Evolutionary conservation across 75 land plant genomes (phyloP), one percentile per base, ranked within the genome.

Genomic region (Larix kaempferi): DNA sequence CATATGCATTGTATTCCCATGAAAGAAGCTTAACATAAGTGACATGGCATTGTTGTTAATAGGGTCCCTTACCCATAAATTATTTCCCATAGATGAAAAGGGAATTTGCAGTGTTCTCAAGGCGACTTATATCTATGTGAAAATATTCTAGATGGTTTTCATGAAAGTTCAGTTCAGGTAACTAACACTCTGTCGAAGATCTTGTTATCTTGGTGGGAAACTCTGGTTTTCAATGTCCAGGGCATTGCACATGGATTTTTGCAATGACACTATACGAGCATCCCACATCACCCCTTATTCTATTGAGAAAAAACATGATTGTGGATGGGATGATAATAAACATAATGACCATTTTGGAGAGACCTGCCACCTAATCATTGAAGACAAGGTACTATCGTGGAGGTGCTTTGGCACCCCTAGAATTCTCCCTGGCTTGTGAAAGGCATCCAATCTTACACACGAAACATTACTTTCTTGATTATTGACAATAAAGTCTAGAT

Each of bases 121-220:
- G 1, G 75, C 93, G 0, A 79, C 61, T 3, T 91, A 93, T 77
- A 93, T 93, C 72, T 66, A 76, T 12, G 95, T 89, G 21, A 88
- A 91, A 41, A 93, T 91, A 8, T 91, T 93, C 88, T 93, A 93
- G 80, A 75, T 80, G 80, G 86, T 64, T 57, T 73, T 35, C 95
- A 93, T 75, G 83, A 82, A n/a, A n/a, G n/a, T 2, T 79, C 71
- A 29, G 74, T 77, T 5, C 33, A 59, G 6, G 39, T 57, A 3
- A 23, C 54, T 6, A 60, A 56, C n/a, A n/a, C n/a, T n/a, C n/a
- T n/a, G n/a, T n/a, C n/a, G n/a, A n/a, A n/a, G 78, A 7, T 83
- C 56, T 74, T 81, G n/a, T 86, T 80, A 21, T 82, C 61, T 21
- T 84, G 86, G 86, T 84, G 2, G 86, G 86, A 5, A 84, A 84